Evolutionary conservation across 2,329 filamentous ascomycete species (phyloP).

Genomic region (Elsinoe batatas): DNA sequence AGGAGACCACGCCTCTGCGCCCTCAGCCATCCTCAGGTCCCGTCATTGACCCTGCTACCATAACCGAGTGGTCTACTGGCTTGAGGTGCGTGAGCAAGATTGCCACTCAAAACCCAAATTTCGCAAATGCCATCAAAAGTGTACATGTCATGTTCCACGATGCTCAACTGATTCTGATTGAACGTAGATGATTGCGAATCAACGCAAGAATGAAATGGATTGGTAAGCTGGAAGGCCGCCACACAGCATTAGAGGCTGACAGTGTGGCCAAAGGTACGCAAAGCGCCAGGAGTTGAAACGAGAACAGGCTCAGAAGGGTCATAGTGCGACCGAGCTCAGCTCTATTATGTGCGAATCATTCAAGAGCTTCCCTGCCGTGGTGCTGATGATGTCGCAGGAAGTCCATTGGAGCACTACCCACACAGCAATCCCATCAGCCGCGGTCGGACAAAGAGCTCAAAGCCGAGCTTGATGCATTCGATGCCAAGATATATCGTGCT

Average conservation of each 20-base stretch:
- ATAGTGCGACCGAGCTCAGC: constrained; percentile 22
- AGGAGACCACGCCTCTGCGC: neutral
- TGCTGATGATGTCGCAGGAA: neutral
- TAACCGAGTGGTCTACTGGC: constrained; percentile 39
- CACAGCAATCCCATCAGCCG: neutral
- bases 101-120: constrained; percentile 34
- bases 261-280: constrained; percentile 17
- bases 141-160: constrained; percentile 21
- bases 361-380: neutral
- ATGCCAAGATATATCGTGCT: constrained; percentile 53
- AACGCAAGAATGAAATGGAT: constrained; percentile 52
- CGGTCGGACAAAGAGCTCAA: constrained; percentile 38
- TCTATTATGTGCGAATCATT: constrained; percentile 24
- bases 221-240: constrained; percentile 33
- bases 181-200: constrained; percentile 49
- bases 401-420: neutral
- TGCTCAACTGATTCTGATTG: constrained; percentile 11
- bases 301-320: constrained; percentile 22
- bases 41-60: constrained; percentile 37
- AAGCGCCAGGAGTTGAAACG: constrained; percentile 27
- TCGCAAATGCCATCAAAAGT: constrained; percentile 31
- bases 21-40: neutral
- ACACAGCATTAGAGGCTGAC: neutral
- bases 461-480: constrained; percentile 48
- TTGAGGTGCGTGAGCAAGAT: constrained; percentile 40